Evolutionary conservation across 306 rosid genomes (phyloP).

Genomic region (Crotalaria pallida): DNA sequence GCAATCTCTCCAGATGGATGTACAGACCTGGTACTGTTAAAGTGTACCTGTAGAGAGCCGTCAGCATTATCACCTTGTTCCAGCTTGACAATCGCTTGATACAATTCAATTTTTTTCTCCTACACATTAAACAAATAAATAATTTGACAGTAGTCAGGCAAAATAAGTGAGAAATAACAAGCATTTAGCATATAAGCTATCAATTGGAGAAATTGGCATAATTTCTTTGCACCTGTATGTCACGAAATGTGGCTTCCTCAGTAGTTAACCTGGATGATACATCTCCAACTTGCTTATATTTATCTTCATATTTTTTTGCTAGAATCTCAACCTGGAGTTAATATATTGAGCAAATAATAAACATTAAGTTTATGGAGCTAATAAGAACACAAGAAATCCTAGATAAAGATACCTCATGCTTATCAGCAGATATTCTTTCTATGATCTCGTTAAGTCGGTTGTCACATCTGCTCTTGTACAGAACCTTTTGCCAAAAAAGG

Average conservation of each 20-base stretch:
- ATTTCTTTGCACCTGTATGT: conserved; percentile 61
- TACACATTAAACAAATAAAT: conserved; percentile 21
- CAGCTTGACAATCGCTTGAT: conserved; percentile 80
- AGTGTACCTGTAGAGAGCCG: conserved; percentile 63
- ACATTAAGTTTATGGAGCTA: conserved; percentile 5
- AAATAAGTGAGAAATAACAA: not conserved
- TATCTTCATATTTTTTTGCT: conserved; percentile 87
- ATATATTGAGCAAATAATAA: conserved; percentile 17
- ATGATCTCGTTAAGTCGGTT: conserved; percentile 82
- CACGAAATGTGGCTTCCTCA: conserved; percentile 93
- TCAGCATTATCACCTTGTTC: conserved; percentile 65
- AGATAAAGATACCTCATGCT: conserved; percentile 66
- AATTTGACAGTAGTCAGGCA: conserved; percentile 9
- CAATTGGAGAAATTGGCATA: conserved; percentile 9
- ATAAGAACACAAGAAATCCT: conserved; percentile 23
- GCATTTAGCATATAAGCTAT: conserved; percentile 6
- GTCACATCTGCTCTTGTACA: conserved; percentile 99
- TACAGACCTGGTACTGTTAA: not conserved
- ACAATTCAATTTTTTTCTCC: conserved; percentile 94
- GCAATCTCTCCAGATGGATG: conserved; percentile 14
- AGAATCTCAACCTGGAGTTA: conserved; percentile 67
- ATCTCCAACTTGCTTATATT: conserved; percentile 83
- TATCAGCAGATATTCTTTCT: conserved; percentile 75
- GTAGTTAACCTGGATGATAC: conserved; percentile 85
- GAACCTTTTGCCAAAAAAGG: conserved; percentile 48